A percentile compares a stretch with the other conserved stretches of the same genome.
Evolutionary conservation across 192 early-diverging fungal genomes (phyloP).

Genomic region (Obelidium mucronatum): DNA sequence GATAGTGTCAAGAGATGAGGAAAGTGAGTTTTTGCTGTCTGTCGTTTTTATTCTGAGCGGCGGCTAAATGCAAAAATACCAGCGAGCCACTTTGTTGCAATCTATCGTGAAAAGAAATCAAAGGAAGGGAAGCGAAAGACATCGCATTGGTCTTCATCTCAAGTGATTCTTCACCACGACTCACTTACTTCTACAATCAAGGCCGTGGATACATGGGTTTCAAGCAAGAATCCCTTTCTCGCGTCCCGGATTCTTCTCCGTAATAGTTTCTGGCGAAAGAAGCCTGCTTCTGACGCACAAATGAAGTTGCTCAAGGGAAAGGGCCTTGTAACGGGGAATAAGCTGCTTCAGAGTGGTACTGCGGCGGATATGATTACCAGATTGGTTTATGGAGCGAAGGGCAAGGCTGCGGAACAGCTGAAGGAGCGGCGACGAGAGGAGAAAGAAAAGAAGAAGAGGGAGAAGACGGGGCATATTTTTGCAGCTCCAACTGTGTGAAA

Average conservation of each 20-base stretch:
- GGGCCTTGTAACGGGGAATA: slow-evolving; percentile 12
- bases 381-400: slow-evolving; percentile 56
- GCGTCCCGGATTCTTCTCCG: slow-evolving; percentile 42
- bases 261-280: slow-evolving; percentile 61
- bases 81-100: slow-evolving; percentile 1
- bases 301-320: slow-evolving; percentile 48
- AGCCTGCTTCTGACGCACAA: slow-evolving; percentile 63
- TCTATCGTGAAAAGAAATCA: not conserved
- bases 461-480: not conserved
- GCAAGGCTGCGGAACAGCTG: not conserved
- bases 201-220: slow-evolving; percentile 71
- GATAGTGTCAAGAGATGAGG: not conserved
- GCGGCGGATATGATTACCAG: slow-evolving; percentile 75
- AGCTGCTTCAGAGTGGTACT: slow-evolving; percentile 63
- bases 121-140: not conserved
- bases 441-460: not conserved
- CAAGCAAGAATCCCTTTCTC: slow-evolving; percentile 26
- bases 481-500: not conserved
- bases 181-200: slow-evolving; percentile 61
- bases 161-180: slow-evolving; percentile 50
- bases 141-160: not conserved
- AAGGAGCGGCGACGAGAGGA: not conserved
- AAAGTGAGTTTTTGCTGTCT: not conserved
- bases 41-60: not conserved
- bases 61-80: not conserved